Evolutionary conservation across 441 rosid genomes (phyloP).

Genomic region (Euphorbia celastroides): DNA sequence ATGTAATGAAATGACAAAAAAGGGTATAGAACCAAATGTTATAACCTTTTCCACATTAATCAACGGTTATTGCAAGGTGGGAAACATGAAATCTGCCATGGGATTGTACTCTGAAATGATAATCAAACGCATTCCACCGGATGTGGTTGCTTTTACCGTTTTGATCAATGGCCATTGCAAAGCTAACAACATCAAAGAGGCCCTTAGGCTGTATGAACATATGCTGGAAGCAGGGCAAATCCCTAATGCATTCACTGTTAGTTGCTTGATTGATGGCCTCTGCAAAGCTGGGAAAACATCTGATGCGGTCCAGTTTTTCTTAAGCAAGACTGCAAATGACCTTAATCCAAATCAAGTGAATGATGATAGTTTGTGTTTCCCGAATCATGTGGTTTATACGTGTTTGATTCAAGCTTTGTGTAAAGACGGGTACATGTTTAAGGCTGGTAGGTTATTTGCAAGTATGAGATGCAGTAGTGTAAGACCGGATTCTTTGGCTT

Average conservation of each 20-base stretch:
- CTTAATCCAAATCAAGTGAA: constrained; percentile 3
- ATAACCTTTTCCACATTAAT: constrained; percentile 67
- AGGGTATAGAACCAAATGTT: constrained; percentile 69
- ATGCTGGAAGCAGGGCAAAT: constrained; percentile 59
- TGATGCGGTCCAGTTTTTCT: constrained; percentile 40
- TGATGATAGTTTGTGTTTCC: constrained; percentile 25
- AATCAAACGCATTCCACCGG: constrained; percentile 51
- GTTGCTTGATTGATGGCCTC: constrained; percentile 66
- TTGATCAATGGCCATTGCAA: constrained; percentile 72
- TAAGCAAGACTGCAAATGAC: constrained; percentile 24
- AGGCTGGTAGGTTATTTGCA: constrained; percentile 47
- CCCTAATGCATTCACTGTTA: constrained; percentile 68
- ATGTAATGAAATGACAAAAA: constrained; percentile 56
- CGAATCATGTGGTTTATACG: constrained; percentile 34
- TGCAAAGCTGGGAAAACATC: constrained; percentile 60
- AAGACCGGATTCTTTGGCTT: constrained; percentile 36
- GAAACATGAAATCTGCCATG: constrained; percentile 41
- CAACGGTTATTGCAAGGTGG: constrained; percentile 61
- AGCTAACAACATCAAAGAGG: constrained; percentile 57
- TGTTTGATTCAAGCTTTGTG: constrained; percentile 56
- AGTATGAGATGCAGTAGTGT: constrained; percentile 46
- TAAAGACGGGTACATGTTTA: constrained; percentile 44
- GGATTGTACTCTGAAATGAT: constrained; percentile 61
- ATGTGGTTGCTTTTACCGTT: constrained; percentile 60
- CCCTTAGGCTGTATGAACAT: constrained; percentile 49